Evolutionary conservation across 2,329 filamentous ascomycete genomes (phyloP).

Genomic region (Beauveria sp.): DNA sequence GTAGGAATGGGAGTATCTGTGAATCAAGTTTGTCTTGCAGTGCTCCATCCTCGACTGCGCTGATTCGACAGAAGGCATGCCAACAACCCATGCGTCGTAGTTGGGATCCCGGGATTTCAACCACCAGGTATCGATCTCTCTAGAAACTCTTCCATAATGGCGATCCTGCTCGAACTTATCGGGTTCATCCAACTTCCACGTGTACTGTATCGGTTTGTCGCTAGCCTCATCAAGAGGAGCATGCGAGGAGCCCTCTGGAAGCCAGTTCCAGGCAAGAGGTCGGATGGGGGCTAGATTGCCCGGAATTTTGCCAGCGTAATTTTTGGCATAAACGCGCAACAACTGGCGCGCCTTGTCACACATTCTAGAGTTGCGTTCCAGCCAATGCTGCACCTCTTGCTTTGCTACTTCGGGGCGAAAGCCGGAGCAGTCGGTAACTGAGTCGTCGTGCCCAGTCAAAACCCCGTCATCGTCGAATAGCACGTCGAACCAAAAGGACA

Average conservation of each 20-base stretch:
- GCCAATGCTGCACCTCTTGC: conserved; percentile 54
- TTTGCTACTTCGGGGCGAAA: conserved; percentile 52
- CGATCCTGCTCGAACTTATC: conserved; percentile 54
- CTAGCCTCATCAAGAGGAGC: conserved; percentile 27
- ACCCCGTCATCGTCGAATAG: conserved; percentile 52
- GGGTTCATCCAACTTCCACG: conserved; percentile 43
- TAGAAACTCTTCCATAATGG: conserved; percentile 52
- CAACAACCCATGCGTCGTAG: conserved; percentile 49
- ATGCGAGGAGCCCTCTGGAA: conserved; percentile 31
- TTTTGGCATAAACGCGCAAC: conserved; percentile 46
- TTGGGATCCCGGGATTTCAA: conserved; percentile 52
- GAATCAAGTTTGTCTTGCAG: conserved; percentile 52
- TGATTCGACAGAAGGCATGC: conserved; percentile 53
- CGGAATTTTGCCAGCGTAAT: conserved; percentile 40
- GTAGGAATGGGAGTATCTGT: conserved; percentile 43
- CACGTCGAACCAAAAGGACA: conserved; percentile 61
- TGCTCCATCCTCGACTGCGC: conserved; percentile 50
- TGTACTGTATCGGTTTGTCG: conserved; percentile 37
- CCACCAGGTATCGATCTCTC: conserved; percentile 61
- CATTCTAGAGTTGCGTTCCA: conserved; percentile 52
- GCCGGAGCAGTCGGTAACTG: conserved; percentile 42
- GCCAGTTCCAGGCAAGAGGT: conserved; percentile 49
- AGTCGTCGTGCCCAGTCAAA: conserved; percentile 42
- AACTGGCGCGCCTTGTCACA: conserved; percentile 48
- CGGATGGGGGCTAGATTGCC: conserved; percentile 43